Percentiles rank a stretch among this genome's conserved stretches.
phyloP scores from a whole-genome alignment of 1,284 basidiomycete species.

The Afroboletus lepidellus region DNA sequence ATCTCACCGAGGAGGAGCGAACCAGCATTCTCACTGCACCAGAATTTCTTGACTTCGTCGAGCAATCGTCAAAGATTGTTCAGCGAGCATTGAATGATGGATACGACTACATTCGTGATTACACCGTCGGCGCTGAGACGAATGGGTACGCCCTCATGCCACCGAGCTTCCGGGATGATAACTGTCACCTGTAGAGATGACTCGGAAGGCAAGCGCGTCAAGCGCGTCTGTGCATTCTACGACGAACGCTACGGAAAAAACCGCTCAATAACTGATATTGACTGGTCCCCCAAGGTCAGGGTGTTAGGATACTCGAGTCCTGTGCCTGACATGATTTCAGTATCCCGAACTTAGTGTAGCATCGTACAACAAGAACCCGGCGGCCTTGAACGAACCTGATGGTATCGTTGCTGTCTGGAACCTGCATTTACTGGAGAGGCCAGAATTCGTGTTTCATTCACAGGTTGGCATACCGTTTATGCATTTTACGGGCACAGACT shows the following conservation, averaged over 20 bases:
- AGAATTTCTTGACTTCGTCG: conserved; percentile 92
- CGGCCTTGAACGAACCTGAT: conserved; percentile 89
- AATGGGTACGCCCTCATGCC: conserved; percentile 53
- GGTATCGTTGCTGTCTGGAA: conserved; percentile 99
- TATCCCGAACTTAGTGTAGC: conserved; percentile 94
- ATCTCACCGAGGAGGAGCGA: conserved; percentile 83
- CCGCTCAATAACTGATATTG: conserved; percentile 91
- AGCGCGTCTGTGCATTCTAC: conserved; percentile 84
- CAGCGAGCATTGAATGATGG: conserved; percentile 94
- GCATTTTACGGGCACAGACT: conserved; percentile 12
- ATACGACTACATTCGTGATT: conserved; percentile 97
- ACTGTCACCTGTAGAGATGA: conserved; percentile 64
- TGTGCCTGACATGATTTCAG: conserved; percentile 41
- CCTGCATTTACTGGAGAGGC: conserved; percentile 88
- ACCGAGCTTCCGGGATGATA: background rate
- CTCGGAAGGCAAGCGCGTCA: conserved; percentile 84
- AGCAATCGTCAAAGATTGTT: conserved; percentile 92
- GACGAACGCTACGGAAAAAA: conserved; percentile 89
- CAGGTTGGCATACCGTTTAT: conserved; percentile 57
- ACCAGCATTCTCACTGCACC: conserved; percentile 78
- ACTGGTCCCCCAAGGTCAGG: conserved; percentile 93
- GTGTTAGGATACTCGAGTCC: background rate
- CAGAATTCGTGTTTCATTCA: conserved; percentile 97
- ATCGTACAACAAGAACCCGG: conserved; percentile 95
- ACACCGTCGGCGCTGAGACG: conserved; percentile 80